These are phyloP conservation scores for Somion occarium DNA, from an alignment of 1,284 basidiomycete genomes.

Conservation along the genomic window DNA sequence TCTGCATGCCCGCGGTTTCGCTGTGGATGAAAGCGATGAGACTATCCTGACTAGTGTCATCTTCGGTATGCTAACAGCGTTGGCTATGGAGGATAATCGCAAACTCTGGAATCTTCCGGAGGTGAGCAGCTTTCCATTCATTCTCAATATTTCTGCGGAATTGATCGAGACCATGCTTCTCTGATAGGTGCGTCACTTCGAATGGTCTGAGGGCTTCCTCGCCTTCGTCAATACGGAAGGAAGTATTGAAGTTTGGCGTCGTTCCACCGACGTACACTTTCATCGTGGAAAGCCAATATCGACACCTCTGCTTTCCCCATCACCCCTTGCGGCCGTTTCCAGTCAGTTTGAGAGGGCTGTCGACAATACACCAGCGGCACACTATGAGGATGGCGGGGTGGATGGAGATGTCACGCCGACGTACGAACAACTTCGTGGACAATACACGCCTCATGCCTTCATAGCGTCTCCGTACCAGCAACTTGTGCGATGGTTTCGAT, in stretches of 20 bases:
- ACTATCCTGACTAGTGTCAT: conserved; percentile 14
- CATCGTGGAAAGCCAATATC: neutral
- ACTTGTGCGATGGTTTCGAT: conserved; percentile 14
- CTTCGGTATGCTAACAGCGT: conserved; percentile 10
- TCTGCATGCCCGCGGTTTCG: conserved; percentile 12
- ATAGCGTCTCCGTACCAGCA: conserved; percentile 10
- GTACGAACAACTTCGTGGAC: conserved; percentile 13
- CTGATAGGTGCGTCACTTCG: neutral
- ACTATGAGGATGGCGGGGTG: neutral
- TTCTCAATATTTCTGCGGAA: neutral
- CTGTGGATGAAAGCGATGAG: conserved; percentile 19
- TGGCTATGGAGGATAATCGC: conserved; percentile 16
- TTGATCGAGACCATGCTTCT: neutral
- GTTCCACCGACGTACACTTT: conserved; percentile 11
- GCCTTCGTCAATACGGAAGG: conserved; percentile 16
- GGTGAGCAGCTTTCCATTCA: conserved; percentile 12
- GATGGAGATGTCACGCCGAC: neutral
- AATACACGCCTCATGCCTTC: conserved; percentile 20
- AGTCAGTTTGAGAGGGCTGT: conserved; percentile 14
- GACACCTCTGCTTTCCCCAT: conserved; percentile 13
- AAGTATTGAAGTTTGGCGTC: conserved; percentile 22
- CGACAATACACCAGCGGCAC: neutral
- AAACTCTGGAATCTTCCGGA: conserved; percentile 17
- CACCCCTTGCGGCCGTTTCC: conserved; percentile 13
- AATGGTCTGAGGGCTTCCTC: conserved; percentile 17